A percentile compares a stretch with the other conserved stretches of the same genome.
phyloP scores from a whole-genome alignment of 768 basidiomycete genomes.

The Leccinum fibrillosum region DNA sequence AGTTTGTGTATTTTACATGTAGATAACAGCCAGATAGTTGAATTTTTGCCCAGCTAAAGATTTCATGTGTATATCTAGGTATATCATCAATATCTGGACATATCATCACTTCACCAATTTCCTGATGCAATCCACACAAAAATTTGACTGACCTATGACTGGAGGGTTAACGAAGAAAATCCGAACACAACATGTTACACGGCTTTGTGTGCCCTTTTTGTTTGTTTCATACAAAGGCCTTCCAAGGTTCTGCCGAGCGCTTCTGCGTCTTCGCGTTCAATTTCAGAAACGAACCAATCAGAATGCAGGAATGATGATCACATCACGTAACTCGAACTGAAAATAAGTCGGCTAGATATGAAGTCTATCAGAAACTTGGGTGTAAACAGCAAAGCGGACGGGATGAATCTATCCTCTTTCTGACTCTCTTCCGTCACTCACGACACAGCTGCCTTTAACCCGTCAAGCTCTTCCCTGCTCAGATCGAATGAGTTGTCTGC shows the following conservation, averaged over 20 bases:
- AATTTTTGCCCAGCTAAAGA: too few species aligned
- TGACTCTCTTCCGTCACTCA: slow-evolving; percentile 16
- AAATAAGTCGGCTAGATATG: slow-evolving; percentile 28
- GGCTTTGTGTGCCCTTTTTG: slow-evolving; percentile 16
- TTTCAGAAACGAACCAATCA: slow-evolving; percentile 19
- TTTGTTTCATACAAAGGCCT: slow-evolving; percentile 5
- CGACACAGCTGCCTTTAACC: slow-evolving; percentile 18
- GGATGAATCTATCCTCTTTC: slow-evolving; percentile 15
- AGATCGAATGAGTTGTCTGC: slow-evolving; percentile 28
- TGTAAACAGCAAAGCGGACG: slow-evolving; percentile 8
- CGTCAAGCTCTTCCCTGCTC: slow-evolving; percentile 23
- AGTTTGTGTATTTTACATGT: too few species aligned
- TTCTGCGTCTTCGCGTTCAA: slow-evolving; percentile 7
- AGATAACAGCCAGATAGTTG: too few species aligned
- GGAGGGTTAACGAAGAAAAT: neutral
- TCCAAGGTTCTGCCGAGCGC: slow-evolving; percentile 6
- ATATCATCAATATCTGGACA: too few species aligned
- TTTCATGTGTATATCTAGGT: too few species aligned
- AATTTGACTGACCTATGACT: slow-evolving; percentile 11
- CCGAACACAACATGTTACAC: neutral
- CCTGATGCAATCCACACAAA: neutral
- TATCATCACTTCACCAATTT: too few species aligned
- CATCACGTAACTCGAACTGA: slow-evolving; percentile 25
- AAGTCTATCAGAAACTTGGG: slow-evolving; percentile 8
- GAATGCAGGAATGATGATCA: slow-evolving; percentile 7